These are phyloP conservation scores for Fusarium abutilonis DNA, from an alignment of 2,329 filamentous ascomycete genomes.

Conservation along the genomic window DNA sequence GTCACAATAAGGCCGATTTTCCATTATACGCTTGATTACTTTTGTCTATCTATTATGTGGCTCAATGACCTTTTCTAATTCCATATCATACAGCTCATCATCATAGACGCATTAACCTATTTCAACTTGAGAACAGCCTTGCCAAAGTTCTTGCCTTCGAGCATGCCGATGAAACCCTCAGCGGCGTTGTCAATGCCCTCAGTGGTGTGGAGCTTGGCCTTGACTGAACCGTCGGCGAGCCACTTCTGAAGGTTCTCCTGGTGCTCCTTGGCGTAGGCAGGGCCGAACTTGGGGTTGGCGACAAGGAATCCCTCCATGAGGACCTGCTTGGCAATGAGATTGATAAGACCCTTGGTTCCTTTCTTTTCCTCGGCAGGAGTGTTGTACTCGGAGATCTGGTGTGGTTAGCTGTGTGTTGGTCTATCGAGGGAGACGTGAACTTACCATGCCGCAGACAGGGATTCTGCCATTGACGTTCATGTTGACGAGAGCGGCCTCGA, in stretches of 20 bases:
- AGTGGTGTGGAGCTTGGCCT: slow-evolving; percentile 73
- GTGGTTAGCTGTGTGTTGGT: neutral
- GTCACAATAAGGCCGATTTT: too few relatives aligned
- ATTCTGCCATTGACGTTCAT: slow-evolving; percentile 74
- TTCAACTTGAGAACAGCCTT: slow-evolving; percentile 80
- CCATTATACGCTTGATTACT: neutral
- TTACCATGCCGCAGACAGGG: slow-evolving; percentile 69
- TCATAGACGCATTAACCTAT: slow-evolving; percentile 21
- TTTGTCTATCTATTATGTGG: neutral
- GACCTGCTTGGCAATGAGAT: slow-evolving; percentile 74
- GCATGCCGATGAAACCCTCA: slow-evolving; percentile 78
- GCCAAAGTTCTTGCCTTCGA: slow-evolving; percentile 83
- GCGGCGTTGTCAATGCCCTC: slow-evolving; percentile 82
- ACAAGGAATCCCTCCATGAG: slow-evolving; percentile 83
- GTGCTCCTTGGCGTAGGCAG: slow-evolving; percentile 74
- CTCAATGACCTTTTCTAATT: neutral
- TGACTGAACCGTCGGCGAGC: slow-evolving; percentile 79
- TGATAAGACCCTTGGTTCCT: slow-evolving; percentile 72
- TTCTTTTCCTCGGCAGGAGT: slow-evolving; percentile 61
- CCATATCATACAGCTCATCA: slow-evolving; percentile 17
- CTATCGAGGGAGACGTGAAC: slow-evolving; percentile 13
- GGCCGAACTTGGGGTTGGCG: slow-evolving; percentile 69
- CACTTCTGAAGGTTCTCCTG: slow-evolving; percentile 79
- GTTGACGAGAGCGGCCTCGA: slow-evolving; percentile 57
- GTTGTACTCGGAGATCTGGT: slow-evolving; percentile 73